Base-by-base conservation (phyloP, 228 moss, liverwort and hornwort species). In the Sphagnum fallax region DNA sequence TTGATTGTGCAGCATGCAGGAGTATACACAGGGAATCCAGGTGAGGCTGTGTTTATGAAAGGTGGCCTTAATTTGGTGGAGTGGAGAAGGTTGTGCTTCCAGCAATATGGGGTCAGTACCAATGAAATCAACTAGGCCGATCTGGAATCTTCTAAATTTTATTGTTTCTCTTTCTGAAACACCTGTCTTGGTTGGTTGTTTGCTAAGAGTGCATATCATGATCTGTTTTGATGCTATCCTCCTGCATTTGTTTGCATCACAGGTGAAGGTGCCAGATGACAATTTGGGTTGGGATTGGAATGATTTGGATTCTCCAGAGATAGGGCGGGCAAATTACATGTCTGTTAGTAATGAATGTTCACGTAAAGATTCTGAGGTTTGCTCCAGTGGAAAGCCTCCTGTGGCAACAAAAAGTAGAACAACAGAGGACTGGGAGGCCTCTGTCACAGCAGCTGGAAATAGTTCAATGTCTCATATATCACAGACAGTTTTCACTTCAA, bases 251-350 rank as follows among this genome's bases (percentile, higher is more conserved):
- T 32, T 32, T 32, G 32, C 32, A 16, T 67, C 61, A 71, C 73
- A 95, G 92, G 89, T 95, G 71, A 92, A 89, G 77, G 83, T 90
- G 51, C 95, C 95, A 47, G 87, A 89, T 49, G 92, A 92, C 81
- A 83, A 79, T 52, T 80, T 89, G 70, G 92, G 92, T 59, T 96
- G 96, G 96, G 91, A 96, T 55, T 96, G 96, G 96, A 84, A 76
- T 75, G 89, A 92, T 49, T 69, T 70, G 55, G 75, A 74, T 14
- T 57, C 74, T 52, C 52, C 70, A 62, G 88, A 89, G 67, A 67
- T 64, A 60, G 86, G 80, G 13, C 84, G 68, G 55, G 73, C 80
- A n/a, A 91, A 91, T 70, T 75, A 76, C 51, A 91, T 91, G 76
- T 85, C 86, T 53, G 82, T 84, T 60, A 82, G 79, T 65, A 76